Percentiles rank a stretch among this genome's conserved stretches.
phyloP scores from a whole-genome alignment of 169 alveolate genomes.

The Amoebophrya sp. region DNA sequence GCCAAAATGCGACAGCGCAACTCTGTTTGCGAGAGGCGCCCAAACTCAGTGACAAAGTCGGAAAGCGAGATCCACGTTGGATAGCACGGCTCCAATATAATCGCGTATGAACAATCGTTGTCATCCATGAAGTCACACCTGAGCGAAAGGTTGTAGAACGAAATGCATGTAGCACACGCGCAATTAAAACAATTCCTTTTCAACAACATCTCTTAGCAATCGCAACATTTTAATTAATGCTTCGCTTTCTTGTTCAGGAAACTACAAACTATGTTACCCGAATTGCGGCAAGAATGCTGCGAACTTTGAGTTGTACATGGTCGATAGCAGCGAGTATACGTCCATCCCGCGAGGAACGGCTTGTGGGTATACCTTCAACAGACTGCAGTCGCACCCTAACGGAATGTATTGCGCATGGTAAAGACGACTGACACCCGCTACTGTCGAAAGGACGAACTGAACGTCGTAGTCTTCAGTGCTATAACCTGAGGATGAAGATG shows the following conservation, averaged over 20 bases:
- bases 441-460: not conserved
- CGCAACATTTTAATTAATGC: too few relatives aligned
- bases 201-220: too few relatives aligned
- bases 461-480: not conserved
- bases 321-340: not conserved
- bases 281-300: not conserved
- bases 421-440: not conserved
- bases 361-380: not conserved
- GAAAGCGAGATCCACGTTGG: not conserved
- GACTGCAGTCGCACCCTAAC: not conserved
- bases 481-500: not conserved
- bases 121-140: not conserved
- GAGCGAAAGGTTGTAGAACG: too few relatives aligned
- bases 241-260: too few relatives aligned
- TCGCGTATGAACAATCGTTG: not conserved
- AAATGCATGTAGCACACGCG: too few relatives aligned
- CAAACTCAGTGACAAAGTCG: not conserved
- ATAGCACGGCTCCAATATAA: not conserved
- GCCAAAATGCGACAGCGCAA: not conserved
- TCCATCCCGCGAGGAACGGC: constrained; percentile 13
- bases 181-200: too few relatives aligned
- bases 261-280: too few relatives aligned
- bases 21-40: not conserved
- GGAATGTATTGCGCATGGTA: not conserved
- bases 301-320: not conserved